Evolutionary conservation across 192 early-diverging fungal genomes (phyloP).

Genomic region (Phycomyces blakesleeanus): DNA sequence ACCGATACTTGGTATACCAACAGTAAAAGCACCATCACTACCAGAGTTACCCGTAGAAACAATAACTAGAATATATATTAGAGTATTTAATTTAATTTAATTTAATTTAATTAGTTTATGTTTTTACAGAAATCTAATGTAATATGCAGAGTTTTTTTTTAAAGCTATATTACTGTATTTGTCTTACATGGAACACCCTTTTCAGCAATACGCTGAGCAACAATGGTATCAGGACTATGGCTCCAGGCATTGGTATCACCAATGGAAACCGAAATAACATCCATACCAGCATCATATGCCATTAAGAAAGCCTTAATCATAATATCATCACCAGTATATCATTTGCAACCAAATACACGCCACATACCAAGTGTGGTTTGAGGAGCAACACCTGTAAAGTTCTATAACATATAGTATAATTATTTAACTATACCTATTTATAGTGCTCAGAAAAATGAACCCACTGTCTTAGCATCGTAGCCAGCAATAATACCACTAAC

Average conservation of each 20-base stretch:
- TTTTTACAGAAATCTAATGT: too few relatives aligned
- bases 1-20: conserved; percentile 56
- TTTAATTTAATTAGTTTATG: too few relatives aligned
- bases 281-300: conserved; percentile 58
- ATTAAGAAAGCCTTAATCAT: conserved; percentile 71
- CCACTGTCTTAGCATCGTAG: conserved; percentile 3
- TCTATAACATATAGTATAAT: conserved; percentile 53
- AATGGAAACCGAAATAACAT: conserved; percentile 82
- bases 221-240: conserved; percentile 54
- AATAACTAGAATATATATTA: conserved; percentile 41
- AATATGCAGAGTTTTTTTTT: not conserved
- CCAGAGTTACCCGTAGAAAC: conserved; percentile 67
- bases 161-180: not conserved
- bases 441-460: not conserved
- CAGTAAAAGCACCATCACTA: conserved; percentile 53
- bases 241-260: conserved; percentile 62
- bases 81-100: not conserved
- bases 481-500: conserved; percentile 46
- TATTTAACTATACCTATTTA: conserved; percentile 42
- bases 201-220: conserved; percentile 47
- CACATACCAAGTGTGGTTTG: conserved; percentile 71
- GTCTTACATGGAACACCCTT: conserved; percentile 26
- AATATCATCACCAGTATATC: conserved; percentile 60
- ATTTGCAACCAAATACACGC: conserved; percentile 80
- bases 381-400: conserved; percentile 63